Percentiles rank a stretch among this genome's conserved stretches.
Conservation (phyloP, 345 rosid species). For the Euphorbia peplus region DNA sequence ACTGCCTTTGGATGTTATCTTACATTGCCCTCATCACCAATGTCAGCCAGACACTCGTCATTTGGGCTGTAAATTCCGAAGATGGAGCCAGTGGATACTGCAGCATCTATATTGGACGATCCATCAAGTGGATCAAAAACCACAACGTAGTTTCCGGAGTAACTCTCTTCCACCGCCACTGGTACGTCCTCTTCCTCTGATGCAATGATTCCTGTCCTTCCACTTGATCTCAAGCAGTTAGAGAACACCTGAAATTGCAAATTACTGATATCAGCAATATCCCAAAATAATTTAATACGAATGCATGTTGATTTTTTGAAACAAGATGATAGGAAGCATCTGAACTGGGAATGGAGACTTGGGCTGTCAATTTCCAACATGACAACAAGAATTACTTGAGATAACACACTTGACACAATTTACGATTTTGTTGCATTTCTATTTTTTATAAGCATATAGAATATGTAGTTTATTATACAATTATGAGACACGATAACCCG, state of each 20-base stretch:
- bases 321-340: not conserved
- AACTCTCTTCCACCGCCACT: constrained; percentile 91
- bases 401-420: too few relatives aligned
- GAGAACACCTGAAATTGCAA: constrained; percentile 72
- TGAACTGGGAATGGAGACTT: too few relatives aligned
- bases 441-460: too few relatives aligned
- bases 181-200: constrained; percentile 99
- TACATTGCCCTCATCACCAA: constrained; percentile 56
- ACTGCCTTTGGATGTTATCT: constrained; percentile 15
- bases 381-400: too few relatives aligned
- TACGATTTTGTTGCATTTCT: too few relatives aligned
- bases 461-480: too few relatives aligned
- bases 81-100: constrained; percentile 95
- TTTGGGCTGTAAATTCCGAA: constrained; percentile 92
- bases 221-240: constrained; percentile 85
- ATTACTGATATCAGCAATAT: not conserved
- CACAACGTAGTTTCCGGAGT: constrained; percentile 87
- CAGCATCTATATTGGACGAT: constrained; percentile 92
- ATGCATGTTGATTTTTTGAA: too few relatives aligned
- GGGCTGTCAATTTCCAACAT: too few relatives aligned
- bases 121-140: constrained; percentile 97
- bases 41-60: constrained; percentile 79
- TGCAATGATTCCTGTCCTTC: constrained; percentile 90
- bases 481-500: too few relatives aligned
- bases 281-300: constrained; percentile 1